These are phyloP conservation scores for Mucor lusitanicus DNA, from an alignment of 371 early-diverging fungal species.

Conservation along the genomic window DNA sequence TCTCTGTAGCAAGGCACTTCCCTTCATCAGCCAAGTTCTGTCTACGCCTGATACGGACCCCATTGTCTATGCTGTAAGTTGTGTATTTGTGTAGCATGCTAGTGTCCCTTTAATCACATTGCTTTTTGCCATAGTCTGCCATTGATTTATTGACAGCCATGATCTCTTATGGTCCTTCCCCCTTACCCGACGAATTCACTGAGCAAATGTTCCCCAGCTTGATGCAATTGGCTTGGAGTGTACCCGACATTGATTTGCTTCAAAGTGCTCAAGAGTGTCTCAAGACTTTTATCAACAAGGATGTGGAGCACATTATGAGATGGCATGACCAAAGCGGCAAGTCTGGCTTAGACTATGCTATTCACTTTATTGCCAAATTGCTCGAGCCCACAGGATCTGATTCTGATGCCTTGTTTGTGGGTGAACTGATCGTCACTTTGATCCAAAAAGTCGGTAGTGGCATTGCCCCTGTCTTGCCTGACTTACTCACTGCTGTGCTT, in stretches of 20 bases:
- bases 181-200: slow-evolving; percentile 76
- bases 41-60: slow-evolving; percentile 47
- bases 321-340: slow-evolving; percentile 71
- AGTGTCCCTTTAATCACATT: too few relatives aligned
- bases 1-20: slow-evolving; percentile 71
- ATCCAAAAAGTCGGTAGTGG: slow-evolving; percentile 77
- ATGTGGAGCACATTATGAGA: slow-evolving; percentile 61
- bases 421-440: slow-evolving; percentile 81
- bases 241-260: slow-evolving; percentile 62
- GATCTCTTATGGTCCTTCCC: slow-evolving; percentile 64
- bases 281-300: slow-evolving; percentile 65
- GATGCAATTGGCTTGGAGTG: slow-evolving; percentile 67
- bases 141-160: slow-evolving; percentile 73
- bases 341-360: slow-evolving; percentile 76
- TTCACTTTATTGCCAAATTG: slow-evolving; percentile 79
- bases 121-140: too few relatives aligned
- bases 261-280: slow-evolving; percentile 69
- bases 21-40: slow-evolving; percentile 66
- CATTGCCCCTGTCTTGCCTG: slow-evolving; percentile 72
- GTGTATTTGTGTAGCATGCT: neutral
- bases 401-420: slow-evolving; percentile 86
- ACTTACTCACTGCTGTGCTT: slow-evolving; percentile 78
- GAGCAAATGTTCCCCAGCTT: slow-evolving; percentile 81
- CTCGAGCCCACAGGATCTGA: slow-evolving; percentile 76
- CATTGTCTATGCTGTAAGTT: slow-evolving; percentile 56